Conservation (phyloP, 306 rosid species). For the Sophora flavescens region DNA sequence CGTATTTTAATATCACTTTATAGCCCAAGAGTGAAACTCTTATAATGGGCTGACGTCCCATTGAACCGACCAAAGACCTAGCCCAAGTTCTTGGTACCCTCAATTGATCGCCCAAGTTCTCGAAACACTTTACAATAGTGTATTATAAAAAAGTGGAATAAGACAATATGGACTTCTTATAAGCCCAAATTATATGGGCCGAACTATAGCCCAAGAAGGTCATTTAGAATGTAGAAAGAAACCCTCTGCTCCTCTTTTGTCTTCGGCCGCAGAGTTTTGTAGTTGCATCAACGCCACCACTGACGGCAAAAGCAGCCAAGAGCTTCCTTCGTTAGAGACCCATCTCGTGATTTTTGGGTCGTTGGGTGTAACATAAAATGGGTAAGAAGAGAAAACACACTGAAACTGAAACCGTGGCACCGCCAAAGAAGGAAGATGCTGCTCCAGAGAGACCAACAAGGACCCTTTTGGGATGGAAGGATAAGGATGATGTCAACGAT, state of each 20-base stretch:
- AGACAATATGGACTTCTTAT: neutral
- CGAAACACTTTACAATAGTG: too few relatives aligned
- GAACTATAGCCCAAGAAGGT: neutral
- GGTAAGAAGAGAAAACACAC: constrained; percentile 90
- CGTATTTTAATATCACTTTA: too few relatives aligned
- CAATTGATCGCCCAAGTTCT: too few relatives aligned
- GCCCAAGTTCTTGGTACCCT: too few relatives aligned
- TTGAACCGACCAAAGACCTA: too few relatives aligned
- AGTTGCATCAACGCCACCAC: neutral
- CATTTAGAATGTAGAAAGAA: neutral
- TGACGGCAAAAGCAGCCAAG: neutral
- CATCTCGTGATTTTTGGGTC: neutral
- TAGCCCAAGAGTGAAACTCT: too few relatives aligned
- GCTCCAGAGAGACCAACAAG: constrained; percentile 84
- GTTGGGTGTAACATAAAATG: constrained; percentile 43
- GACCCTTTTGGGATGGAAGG: constrained; percentile 90
- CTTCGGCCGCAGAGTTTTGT: too few relatives aligned
- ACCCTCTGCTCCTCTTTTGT: constrained; percentile 19
- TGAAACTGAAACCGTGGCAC: constrained; percentile 51
- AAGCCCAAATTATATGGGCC: neutral
- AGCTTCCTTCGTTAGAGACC: too few relatives aligned
- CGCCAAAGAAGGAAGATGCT: constrained; percentile 58
- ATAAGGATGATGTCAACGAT: constrained; percentile 44
- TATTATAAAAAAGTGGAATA: too few relatives aligned
- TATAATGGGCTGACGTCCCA: too few relatives aligned